Percentiles rank a stretch among this genome's conserved stretches.
phyloP scores from a whole-genome alignment of 2,329 filamentous ascomycete genomes.

The Cytospora schulzeri region DNA sequence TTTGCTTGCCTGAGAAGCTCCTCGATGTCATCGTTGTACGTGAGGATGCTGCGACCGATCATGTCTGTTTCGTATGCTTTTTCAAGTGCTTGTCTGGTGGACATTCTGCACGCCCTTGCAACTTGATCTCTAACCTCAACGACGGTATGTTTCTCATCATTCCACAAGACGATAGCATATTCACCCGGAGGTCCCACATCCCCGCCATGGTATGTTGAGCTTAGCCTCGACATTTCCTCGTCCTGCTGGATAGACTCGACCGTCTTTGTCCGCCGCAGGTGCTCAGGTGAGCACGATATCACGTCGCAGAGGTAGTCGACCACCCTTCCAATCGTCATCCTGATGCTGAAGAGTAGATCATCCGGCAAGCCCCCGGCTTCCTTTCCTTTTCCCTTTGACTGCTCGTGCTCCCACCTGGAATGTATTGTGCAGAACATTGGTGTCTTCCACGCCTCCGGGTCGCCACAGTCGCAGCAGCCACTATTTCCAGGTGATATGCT shows the following conservation, averaged over 20 bases:
- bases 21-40: conserved; percentile 71
- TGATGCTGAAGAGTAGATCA: conserved; percentile 75
- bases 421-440: conserved; percentile 94
- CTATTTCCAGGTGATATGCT: conserved; percentile 87
- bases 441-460: conserved; percentile 88
- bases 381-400: conserved; percentile 63
- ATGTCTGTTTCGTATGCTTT: conserved; percentile 89
- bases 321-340: conserved; percentile 80
- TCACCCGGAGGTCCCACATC: conserved; percentile 70
- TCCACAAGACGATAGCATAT: conserved; percentile 89
- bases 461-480: conserved; percentile 96
- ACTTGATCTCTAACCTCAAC: conserved; percentile 89
- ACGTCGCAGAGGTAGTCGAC: conserved; percentile 98
- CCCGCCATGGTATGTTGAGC: conserved; percentile 72
- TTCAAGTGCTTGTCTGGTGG: conserved; percentile 66
- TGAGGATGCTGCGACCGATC: conserved; percentile 82
- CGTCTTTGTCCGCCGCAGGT: conserved; percentile 84
- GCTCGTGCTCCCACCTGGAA: conserved; percentile 59
- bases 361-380: conserved; percentile 64
- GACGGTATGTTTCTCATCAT: conserved; percentile 97
- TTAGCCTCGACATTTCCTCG: conserved; percentile 77
- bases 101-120: conserved; percentile 80
- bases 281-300: conserved; percentile 95
- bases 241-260: conserved; percentile 79
- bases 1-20: conserved; percentile 76